Evolutionary conservation across 75 land plant species (phyloP).

Genomic region (Picea sitchensis): DNA sequence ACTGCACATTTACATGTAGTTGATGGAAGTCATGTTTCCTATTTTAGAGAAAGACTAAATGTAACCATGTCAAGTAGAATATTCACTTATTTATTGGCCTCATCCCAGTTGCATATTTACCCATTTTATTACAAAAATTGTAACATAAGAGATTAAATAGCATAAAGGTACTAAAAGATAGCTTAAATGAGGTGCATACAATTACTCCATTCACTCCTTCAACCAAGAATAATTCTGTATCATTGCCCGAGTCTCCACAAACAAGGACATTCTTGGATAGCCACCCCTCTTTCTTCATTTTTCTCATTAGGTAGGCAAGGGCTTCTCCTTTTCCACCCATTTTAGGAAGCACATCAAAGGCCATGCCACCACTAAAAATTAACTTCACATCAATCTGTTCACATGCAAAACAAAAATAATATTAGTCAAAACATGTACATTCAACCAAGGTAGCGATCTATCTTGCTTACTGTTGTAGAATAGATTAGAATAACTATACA

Average conservation of each 20-base stretch:
- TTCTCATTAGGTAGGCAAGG: conserved; percentile 32
- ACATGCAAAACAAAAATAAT: background rate
- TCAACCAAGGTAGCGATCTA: background rate
- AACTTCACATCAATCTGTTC: conserved; percentile 45
- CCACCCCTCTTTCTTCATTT: conserved; percentile 25
- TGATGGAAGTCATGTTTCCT: background rate
- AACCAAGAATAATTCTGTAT: conserved; percentile 39
- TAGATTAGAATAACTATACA: background rate
- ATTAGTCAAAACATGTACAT: background rate
- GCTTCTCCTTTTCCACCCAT: conserved; percentile 58
- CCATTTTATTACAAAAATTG: background rate
- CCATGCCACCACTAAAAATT: conserved; percentile 39
- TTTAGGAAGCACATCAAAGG: conserved; percentile 46
- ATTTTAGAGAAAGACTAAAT: background rate
- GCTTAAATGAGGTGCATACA: conserved; percentile 19
- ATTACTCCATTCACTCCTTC: conserved; percentile 45
- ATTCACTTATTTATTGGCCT: background rate
- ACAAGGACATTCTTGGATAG: conserved; percentile 29
- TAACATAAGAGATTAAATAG: background rate
- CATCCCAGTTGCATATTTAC: background rate
- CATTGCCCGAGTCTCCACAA: conserved; percentile 64
- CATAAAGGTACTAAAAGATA: background rate
- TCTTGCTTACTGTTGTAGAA: background rate
- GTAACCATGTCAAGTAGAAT: background rate
- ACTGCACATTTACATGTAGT: background rate